phyloP scores from a whole-genome alignment of 208 protist genomes.

The Wallacemonas sp. region DNA sequence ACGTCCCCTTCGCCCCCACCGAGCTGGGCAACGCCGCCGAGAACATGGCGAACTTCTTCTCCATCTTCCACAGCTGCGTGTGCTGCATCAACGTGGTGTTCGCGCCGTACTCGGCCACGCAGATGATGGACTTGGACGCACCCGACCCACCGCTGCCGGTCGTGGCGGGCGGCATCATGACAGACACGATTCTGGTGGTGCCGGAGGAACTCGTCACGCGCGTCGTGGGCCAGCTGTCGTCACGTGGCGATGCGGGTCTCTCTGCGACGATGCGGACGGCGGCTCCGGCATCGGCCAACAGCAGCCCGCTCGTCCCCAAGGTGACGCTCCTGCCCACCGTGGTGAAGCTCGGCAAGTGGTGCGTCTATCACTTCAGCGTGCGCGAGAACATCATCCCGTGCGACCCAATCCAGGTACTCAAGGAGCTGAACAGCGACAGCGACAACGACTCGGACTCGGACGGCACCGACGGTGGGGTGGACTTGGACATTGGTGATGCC shows the following conservation, averaged over 20 bases:
- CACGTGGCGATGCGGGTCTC: slow-evolving; percentile 9
- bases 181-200: slow-evolving; percentile 36
- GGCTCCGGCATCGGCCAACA: neutral
- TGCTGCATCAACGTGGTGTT: slow-evolving; percentile 57
- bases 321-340: slow-evolving; percentile 34
- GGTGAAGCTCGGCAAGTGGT: slow-evolving; percentile 48
- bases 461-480: slow-evolving; percentile 14
- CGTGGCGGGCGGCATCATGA: slow-evolving; percentile 31
- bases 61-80: slow-evolving; percentile 56
- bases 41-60: slow-evolving; percentile 24
- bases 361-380: slow-evolving; percentile 40
- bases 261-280: slow-evolving; percentile 7
- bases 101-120: slow-evolving; percentile 9
- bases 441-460: slow-evolving; percentile 18
- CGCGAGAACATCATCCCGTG: slow-evolving; percentile 26
- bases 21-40: slow-evolving; percentile 15
- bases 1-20: slow-evolving; percentile 16
- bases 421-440: slow-evolving; percentile 52
- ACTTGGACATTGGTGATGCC: slow-evolving; percentile 64
- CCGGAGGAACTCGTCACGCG: slow-evolving; percentile 22
- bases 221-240: slow-evolving; percentile 20
- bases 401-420: neutral
- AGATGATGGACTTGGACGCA: slow-evolving; percentile 10
- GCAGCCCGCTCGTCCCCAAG: slow-evolving; percentile 13
- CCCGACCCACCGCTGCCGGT: slow-evolving; percentile 18